Base-by-base conservation (phyloP, 148 eudicot genomes). In the Diospyros kaki region DNA sequence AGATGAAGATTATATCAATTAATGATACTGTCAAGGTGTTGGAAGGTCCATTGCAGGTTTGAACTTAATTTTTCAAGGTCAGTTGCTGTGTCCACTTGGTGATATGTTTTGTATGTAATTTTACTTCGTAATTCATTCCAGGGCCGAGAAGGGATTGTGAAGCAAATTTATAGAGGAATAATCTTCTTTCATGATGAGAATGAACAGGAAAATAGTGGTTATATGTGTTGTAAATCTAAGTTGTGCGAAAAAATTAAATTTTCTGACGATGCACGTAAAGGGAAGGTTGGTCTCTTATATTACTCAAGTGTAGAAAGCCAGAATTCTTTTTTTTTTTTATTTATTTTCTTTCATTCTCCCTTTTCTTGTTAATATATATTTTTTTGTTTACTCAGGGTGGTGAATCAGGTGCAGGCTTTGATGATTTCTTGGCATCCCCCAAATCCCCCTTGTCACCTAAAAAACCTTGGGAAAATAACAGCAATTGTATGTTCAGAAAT, bases 11-110 rank as follows among this genome's bases (percentile, higher is more conserved):
- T 51, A 77, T 95, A 80, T 85, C 90, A 61, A 72, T 88, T 39
- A 93, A 86, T 84, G 92, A 89, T 54, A 79, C 78, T 40, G 87
- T 91, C 71, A 88, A 73, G 79, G 68, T 93, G 76, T 73, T 84
- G 77, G 90, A 91, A 80, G 99, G 97, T 61, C 97, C 91, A 72
- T 73, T 80, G 77, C 85, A 95, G 99, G 99, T 95, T 58, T 79
- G 74, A 13, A 72, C 53, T 28, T 56, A 51, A 28, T 60, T 78
- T 68, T 79, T 8, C 58, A 39, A 15, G 40, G 56, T 44, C 13
- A 69, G 18, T 63, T 76, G 38, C 64, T 60, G 15, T 15, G 15
- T 41, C 56, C 54, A 9, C 71, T 1, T 51, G 39, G 62, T 53
- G 17, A 6, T 52, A 43, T 51, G 39, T 45, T 50, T 15, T 55